These are phyloP conservation scores for Cyclotella distinguenda DNA, from an alignment of 108 stramenopile species.

Conservation along the genomic window DNA sequence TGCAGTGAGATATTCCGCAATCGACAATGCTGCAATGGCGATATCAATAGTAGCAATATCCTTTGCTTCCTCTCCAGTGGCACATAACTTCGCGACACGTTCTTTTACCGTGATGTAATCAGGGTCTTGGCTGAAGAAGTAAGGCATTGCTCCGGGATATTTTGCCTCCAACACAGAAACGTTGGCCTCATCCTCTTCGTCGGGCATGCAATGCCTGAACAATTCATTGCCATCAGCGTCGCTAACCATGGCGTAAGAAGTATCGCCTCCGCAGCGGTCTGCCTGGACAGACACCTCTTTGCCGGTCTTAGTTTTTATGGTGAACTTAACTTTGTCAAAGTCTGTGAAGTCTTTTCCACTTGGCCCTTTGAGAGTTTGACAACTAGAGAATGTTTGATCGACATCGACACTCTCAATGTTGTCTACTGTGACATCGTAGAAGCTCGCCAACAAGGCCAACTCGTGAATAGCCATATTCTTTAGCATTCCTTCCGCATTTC, in stretches of 20 bases:
- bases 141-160: slow-evolving; percentile 92
- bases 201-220: slow-evolving; percentile 89
- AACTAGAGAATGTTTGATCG: slow-evolving; percentile 82
- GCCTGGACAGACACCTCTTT: slow-evolving; percentile 85
- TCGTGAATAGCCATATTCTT: slow-evolving; percentile 97
- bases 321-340: slow-evolving; percentile 94
- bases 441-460: slow-evolving; percentile 82
- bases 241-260: slow-evolving; percentile 75
- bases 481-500: slow-evolving; percentile 92
- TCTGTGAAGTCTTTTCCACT: slow-evolving; percentile 85
- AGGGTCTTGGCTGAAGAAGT: slow-evolving; percentile 93
- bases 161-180: slow-evolving; percentile 74
- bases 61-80: slow-evolving; percentile 66
- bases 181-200: slow-evolving; percentile 86
- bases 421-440: slow-evolving; percentile 85
- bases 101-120: slow-evolving; percentile 97
- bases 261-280: slow-evolving; percentile 89
- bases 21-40: slow-evolving; percentile 83
- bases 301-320: slow-evolving; percentile 89
- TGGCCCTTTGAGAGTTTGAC: slow-evolving; percentile 84
- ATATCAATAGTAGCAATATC: slow-evolving; percentile 92
- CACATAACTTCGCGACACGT: slow-evolving; percentile 71
- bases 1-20: slow-evolving; percentile 87
- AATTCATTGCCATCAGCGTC: slow-evolving; percentile 72
- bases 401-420: slow-evolving; percentile 81